Base-by-base conservation (phyloP, 2,329 filamentous ascomycete genomes). In the Magnaporthales sp. region DNA sequence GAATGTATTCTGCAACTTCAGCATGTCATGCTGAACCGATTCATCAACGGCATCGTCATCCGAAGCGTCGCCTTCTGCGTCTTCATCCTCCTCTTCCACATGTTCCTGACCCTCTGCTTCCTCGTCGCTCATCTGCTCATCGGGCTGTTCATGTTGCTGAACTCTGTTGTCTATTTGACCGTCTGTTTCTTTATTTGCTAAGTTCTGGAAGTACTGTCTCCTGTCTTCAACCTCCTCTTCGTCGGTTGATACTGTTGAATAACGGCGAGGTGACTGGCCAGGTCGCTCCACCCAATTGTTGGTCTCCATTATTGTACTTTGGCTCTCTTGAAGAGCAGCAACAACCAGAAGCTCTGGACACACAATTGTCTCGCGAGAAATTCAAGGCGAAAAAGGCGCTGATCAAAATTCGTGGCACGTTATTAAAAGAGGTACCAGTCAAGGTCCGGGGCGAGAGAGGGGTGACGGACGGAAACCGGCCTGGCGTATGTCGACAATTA, bases 11-110 rank as follows among this genome's bases (percentile, higher is more conserved):
- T 94, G 89, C 67, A 99, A 87, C 71, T 89, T 91, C 65, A 88
- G 86, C 86, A 99, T 99, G 76, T 99, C 95, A 66, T 93, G 88
- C 69, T 88, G 85, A 15, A 97, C 91, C 24, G 85, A 81, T 71
- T 93, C 90, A 51, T 92, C 82, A 15, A 80, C 77, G 29, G 84
- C 82, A 64, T 91, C 87, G 27, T 88, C 87, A 9, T 88, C 87
- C 31, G 79, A 85, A 46, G 76, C 77, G 3, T 80, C 79, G 0
- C 76, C 78, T 3, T 77, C 75, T 5, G 72, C 71, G 8, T 75
- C 75, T 2, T 72, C 72, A 6, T 75, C 74, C 13, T 72, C 70
- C 19, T 74, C 72, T 3, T 74, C 73, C 4, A 75, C 74, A 0
- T 77, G 73, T 2, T 75, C 72, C 1, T 74, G 73, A 15, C 75